Evolutionary conservation across 495 filamentous ascomycete species (phyloP).

Genomic region (Xylaria sp.): DNA sequence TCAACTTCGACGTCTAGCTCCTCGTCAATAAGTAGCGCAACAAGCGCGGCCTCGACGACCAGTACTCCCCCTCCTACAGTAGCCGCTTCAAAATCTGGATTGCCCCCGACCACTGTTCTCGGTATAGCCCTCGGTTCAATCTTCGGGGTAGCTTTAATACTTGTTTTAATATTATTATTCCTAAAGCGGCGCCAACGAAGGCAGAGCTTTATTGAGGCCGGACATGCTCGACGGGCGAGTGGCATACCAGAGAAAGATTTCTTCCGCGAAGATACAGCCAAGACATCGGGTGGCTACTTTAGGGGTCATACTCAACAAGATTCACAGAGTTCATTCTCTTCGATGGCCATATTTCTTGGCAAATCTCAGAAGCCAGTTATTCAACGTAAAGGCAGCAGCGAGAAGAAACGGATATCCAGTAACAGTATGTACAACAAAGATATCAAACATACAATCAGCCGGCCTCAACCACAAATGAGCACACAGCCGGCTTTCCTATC

Average conservation of each 20-base stretch:
- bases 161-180: constrained; percentile 72
- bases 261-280: constrained; percentile 61
- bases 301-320: constrained; percentile 54
- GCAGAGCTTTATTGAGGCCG: constrained; percentile 54
- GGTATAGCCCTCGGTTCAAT: constrained; percentile 82
- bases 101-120: constrained; percentile 67
- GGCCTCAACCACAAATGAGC: constrained; percentile 54
- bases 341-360: constrained; percentile 64
- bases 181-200: constrained; percentile 64
- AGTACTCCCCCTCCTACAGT: constrained; percentile 16
- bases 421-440: constrained; percentile 58
- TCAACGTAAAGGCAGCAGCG: constrained; percentile 56
- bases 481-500: constrained; percentile 36
- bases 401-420: constrained; percentile 48
- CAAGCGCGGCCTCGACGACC: constrained; percentile 26
- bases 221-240: constrained; percentile 57
- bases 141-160: constrained; percentile 70
- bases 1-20: constrained; percentile 43
- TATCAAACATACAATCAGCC: constrained; percentile 61
- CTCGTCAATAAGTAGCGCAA: neutral
- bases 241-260: constrained; percentile 60
- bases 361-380: constrained; percentile 49
- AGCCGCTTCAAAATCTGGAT: constrained; percentile 36
- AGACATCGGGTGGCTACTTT: constrained; percentile 51
- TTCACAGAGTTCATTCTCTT: constrained; percentile 60